Conservation (phyloP, 202 grass and related monocot species). For the Setaria italica region DNA sequence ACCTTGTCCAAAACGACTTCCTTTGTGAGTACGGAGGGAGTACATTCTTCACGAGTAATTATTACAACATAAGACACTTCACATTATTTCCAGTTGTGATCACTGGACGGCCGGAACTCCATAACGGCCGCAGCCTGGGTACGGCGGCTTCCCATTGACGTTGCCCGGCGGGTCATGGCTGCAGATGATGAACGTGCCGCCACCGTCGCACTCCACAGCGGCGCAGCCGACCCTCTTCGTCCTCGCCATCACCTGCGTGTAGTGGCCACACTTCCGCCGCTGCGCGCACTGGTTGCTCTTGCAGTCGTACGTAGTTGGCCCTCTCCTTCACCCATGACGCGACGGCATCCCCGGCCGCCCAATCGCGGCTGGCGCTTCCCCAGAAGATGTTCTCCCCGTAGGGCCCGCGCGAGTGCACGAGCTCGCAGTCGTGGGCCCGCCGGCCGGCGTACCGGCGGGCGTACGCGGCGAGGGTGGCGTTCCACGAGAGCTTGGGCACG, state of each 20-base stretch:
- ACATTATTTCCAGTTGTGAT: too few species aligned
- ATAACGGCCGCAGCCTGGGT: background rate
- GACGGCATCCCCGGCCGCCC: background rate
- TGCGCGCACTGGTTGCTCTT: background rate
- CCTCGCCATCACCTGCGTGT: constrained; percentile 15
- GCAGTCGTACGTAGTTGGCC: constrained; percentile 16
- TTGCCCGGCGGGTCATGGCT: constrained; percentile 42
- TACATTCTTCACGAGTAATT: too few species aligned
- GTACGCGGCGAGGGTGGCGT: constrained; percentile 5
- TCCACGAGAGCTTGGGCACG: constrained; percentile 21
- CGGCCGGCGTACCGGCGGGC: background rate
- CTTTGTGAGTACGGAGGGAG: too few species aligned
- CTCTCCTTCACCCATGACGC: constrained; percentile 17
- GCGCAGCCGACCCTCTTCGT: background rate
- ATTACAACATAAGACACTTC: too few species aligned
- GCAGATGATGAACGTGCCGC: constrained; percentile 19
- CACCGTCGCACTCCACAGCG: background rate
- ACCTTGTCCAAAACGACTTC: too few species aligned
- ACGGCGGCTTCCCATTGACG: background rate
- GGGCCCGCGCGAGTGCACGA: constrained; percentile 6
- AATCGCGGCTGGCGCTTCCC: background rate
- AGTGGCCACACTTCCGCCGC: background rate
- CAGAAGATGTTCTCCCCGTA: constrained; percentile 47
- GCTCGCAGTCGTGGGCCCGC: background rate
- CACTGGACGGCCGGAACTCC: background rate